Base-by-base conservation (phyloP, 257 asterid genomes). In the Solanum lignicaule region DNA sequence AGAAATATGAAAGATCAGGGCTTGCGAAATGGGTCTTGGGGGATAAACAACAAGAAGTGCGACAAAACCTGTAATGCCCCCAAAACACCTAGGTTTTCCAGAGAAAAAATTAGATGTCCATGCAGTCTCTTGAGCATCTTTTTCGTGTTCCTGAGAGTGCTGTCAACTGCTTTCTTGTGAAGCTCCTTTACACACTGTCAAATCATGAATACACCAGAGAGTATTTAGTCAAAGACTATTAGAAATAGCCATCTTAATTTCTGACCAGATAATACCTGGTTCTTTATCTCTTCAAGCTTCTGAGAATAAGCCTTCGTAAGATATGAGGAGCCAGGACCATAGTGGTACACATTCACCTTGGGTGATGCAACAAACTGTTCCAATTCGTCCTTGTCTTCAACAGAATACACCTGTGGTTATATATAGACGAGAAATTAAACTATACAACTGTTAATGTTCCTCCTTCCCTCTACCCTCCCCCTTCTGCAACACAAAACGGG, bases 71-170 rank as follows among this genome's bases (percentile, higher is more conserved):
- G 97, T 86, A 94, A 92, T 35, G 98, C 96, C 81, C 99, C 99
- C 96, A 96, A 95, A 74, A 95, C 91, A 83, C 99, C 99, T 87
- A 97, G 95, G 89, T 93, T 91, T 90, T 94, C 98, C 76, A 95
- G 89, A 90, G 98, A 96, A 91, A 95, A 95, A 76, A 89, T 87
- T 85, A 97, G 88, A 91, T 91, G 94, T 38, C 91, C 90, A 88
- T 96, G 99, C 93, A 93, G 90, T 91, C 68, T 93, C 38, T 89
- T 93, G 83, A 97, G 98, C 89, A 87, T 86, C 91, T 91, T 95
- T 89, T 91, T 97, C 82, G 91, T 83, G 90, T 83, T 94, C 92
- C 89, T 90, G 84, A 90, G 92, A 91, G 76, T 87, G 87, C 87
- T 92, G 68, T 97, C 98, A 87, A 52, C 90, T 74, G 87, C 76